Conservation (phyloP, 1,139 yeast species). For the Debaryomycetaceae sp. region DNA sequence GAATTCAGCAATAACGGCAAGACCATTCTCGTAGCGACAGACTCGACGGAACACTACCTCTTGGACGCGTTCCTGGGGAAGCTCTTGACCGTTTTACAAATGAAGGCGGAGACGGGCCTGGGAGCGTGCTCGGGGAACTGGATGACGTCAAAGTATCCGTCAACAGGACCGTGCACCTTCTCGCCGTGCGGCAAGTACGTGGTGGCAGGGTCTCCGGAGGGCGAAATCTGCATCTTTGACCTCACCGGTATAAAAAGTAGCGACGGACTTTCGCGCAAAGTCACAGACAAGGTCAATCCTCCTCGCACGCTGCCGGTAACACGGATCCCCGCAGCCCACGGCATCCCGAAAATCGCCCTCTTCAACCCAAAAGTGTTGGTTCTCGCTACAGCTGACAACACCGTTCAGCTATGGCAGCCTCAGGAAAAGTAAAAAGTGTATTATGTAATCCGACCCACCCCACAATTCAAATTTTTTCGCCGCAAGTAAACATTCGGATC, state of each 20-base stretch:
- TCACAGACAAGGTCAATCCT: constrained; percentile 11
- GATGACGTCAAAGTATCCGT: constrained; percentile 33
- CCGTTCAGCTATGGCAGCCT: constrained; percentile 33
- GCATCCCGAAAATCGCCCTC: constrained; percentile 49
- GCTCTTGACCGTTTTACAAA: constrained; percentile 37
- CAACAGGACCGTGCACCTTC: constrained; percentile 54
- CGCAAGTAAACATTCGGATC: no score
- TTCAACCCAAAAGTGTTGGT: constrained; percentile 73
- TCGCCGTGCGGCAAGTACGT: constrained; percentile 77
- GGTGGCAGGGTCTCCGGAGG: constrained; percentile 42
- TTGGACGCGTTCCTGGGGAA: constrained; percentile 67
- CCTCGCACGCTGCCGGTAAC: constrained; percentile 14
- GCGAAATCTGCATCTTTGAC: constrained; percentile 55
- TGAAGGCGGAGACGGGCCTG: constrained; percentile 7
- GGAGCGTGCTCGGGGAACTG: constrained; percentile 6
- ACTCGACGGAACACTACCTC: constrained; percentile 42
- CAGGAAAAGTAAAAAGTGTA: no score
- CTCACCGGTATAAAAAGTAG: constrained; percentile 26
- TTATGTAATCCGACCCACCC: no score
- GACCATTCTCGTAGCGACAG: constrained; percentile 54
- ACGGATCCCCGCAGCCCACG: constrained; percentile 17
- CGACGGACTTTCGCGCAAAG: constrained; percentile 11
- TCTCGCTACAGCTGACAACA: constrained; percentile 72
- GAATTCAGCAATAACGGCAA: constrained; percentile 84
- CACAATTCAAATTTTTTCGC: no score